Conservation (phyloP, 805 yeast species). For the Starmerella asiatica region DNA sequence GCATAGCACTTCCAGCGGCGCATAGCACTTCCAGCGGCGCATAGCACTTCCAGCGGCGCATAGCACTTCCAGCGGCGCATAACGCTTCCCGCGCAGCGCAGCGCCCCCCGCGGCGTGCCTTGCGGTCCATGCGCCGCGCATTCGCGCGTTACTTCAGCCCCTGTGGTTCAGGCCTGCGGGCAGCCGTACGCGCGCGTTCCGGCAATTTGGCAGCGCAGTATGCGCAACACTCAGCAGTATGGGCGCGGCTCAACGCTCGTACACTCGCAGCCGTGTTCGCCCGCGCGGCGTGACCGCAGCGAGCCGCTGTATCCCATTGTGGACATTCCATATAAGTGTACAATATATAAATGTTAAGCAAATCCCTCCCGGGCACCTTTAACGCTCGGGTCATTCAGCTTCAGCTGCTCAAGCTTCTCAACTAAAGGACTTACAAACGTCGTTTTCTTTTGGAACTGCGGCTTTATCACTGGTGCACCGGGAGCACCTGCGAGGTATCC, state of each 20-base stretch:
- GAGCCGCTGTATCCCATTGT: no score
- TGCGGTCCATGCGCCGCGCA: not conserved
- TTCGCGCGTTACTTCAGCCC: not conserved
- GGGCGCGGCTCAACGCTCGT: not conserved
- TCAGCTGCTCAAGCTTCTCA: conserved; percentile 15
- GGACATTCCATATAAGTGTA: no score
- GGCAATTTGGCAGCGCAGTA: not conserved
- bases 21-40: no score
- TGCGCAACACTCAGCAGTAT: not conserved
- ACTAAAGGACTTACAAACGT: conserved; percentile 18
- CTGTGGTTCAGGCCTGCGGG: no score
- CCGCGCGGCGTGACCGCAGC: not conserved
- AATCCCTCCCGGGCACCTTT: conserved; percentile 15
- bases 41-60: no score
- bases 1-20: no score
- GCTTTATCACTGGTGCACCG: conserved; percentile 26
- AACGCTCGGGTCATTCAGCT: conserved; percentile 13
- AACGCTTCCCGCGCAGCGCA: no score
- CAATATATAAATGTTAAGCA: not conserved
- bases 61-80: no score
- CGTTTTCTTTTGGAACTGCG: conserved; percentile 11
- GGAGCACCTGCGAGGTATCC: conserved; percentile 74
- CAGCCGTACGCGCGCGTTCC: not conserved
- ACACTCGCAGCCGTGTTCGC: not conserved
- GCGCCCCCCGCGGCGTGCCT: not conserved